Conservation (phyloP, 1,139 yeast species). For the Dujonia santamariae region DNA sequence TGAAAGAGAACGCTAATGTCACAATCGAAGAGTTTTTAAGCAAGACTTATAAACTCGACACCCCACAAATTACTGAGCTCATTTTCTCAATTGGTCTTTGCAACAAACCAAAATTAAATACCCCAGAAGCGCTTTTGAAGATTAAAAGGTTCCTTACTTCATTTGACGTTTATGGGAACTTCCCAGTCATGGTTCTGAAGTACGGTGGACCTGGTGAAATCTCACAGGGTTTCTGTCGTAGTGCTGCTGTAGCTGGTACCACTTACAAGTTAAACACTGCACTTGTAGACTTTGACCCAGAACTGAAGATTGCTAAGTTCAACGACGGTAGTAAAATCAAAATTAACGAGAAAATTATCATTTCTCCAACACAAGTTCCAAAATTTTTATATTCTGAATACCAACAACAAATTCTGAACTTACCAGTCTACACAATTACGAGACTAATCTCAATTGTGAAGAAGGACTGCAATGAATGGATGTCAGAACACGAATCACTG, state of each 20-base stretch:
- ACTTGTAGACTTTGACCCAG: constrained; percentile 61
- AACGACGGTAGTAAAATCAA: constrained; percentile 73
- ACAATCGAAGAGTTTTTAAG: constrained; percentile 59
- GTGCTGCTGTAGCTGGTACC: constrained; percentile 98
- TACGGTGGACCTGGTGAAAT: constrained; percentile 97
- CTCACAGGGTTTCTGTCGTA: constrained; percentile 94
- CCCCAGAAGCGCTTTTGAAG: constrained; percentile 74
- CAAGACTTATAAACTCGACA: constrained; percentile 65
- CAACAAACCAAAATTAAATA: constrained; percentile 52
- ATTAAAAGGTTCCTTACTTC: constrained; percentile 81
- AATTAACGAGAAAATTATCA: constrained; percentile 72
- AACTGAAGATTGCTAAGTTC: constrained; percentile 63
- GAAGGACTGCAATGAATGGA: constrained; percentile 90
- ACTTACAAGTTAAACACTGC: constrained; percentile 80
- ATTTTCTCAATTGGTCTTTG: constrained; percentile 84
- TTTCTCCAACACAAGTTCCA: constrained; percentile 72
- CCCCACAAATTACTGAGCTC: constrained; percentile 76
- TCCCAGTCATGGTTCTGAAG: constrained; percentile 88
- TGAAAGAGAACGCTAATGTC: constrained; percentile 52
- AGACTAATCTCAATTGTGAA: constrained; percentile 80
- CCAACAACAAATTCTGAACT: constrained; percentile 26
- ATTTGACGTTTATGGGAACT: constrained; percentile 90
- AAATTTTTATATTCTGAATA: constrained; percentile 36
- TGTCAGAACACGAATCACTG: constrained; percentile 76
- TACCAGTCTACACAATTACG: constrained; percentile 51